These are phyloP conservation scores for Starmerella apicola DNA, from an alignment of 805 yeast species.

Conservation along the genomic window DNA sequence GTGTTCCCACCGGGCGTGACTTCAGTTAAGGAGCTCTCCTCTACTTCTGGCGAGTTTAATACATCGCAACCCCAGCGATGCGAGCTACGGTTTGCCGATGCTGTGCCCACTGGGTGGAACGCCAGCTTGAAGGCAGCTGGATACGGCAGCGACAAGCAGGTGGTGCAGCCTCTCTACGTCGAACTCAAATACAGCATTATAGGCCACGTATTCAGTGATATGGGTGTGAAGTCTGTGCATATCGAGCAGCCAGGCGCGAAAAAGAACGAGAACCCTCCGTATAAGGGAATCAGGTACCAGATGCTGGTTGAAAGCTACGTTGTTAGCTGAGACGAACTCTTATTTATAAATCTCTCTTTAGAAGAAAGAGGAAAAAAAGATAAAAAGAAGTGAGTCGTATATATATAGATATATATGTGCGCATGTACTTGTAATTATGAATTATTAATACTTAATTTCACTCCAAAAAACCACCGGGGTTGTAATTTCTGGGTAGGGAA, in stretches of 20 bases:
- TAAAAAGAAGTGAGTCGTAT: not conserved
- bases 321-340: slow-evolving; percentile 31
- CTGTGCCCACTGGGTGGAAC: slow-evolving; percentile 46
- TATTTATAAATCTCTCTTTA: no score
- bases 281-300: slow-evolving; percentile 79
- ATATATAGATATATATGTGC: no score
- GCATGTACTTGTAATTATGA: no score
- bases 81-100: slow-evolving; percentile 35
- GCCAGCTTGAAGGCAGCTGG: slow-evolving; percentile 54
- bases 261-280: slow-evolving; percentile 56
- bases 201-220: slow-evolving; percentile 55
- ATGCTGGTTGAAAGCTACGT: slow-evolving; percentile 46
- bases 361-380: no score
- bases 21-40: slow-evolving; percentile 41
- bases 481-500: no score
- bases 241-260: slow-evolving; percentile 38
- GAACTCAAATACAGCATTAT: slow-evolving; percentile 34
- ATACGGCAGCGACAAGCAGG: slow-evolving; percentile 16
- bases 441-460: no score
- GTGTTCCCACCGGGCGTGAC: slow-evolving; percentile 23
- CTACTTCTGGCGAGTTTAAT: slow-evolving; percentile 64
- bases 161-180: slow-evolving; percentile 15
- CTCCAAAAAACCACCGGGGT: no score
- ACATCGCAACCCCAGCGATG: slow-evolving; percentile 46
- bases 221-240: slow-evolving; percentile 11